These are phyloP conservation scores for Pythium angustatum DNA, from an alignment of 352 stramenopile genomes.

Conservation along the genomic window DNA sequence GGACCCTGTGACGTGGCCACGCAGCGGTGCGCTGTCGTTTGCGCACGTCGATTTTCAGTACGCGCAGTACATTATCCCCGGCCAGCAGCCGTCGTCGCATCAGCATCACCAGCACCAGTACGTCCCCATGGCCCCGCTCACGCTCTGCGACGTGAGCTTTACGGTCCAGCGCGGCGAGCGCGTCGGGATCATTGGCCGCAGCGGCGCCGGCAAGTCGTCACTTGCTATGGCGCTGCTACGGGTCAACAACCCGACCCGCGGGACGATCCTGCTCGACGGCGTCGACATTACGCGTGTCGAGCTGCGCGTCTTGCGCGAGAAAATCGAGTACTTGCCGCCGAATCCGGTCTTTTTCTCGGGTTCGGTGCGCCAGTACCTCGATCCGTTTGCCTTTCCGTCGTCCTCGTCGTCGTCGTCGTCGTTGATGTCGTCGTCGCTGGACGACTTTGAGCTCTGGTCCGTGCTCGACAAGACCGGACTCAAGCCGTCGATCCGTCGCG, in stretches of 20 bases:
- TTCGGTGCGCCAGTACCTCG: constrained; percentile 84
- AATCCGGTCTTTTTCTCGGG: constrained; percentile 89
- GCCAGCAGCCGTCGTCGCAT: constrained; percentile 18
- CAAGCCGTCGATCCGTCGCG: constrained; percentile 36
- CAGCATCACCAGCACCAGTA: not conserved
- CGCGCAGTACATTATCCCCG: constrained; percentile 19
- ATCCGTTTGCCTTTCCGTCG: constrained; percentile 72
- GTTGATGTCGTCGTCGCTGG: constrained; percentile 30
- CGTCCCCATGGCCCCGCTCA: not conserved
- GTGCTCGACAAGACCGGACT: constrained; percentile 77
- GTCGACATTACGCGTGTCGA: constrained; percentile 40
- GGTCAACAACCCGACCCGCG: constrained; percentile 60
- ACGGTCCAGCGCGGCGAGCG: constrained; percentile 43
- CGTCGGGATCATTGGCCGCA: constrained; percentile 86
- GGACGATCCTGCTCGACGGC: constrained; percentile 40
- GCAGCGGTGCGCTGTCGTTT: constrained; percentile 25
- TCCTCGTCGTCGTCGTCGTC: not conserved
- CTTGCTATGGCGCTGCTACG: constrained; percentile 87
- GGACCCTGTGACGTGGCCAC: constrained; percentile 27
- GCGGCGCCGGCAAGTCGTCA: constrained; percentile 78
- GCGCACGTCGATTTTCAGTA: constrained; percentile 30
- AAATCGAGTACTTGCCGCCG: constrained; percentile 40
- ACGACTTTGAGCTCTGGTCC: constrained; percentile 67
- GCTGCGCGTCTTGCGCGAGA: constrained; percentile 34
- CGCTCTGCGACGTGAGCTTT: constrained; percentile 43